A percentile compares a stretch with the other conserved stretches of the same genome.
phyloP scores from a whole-genome alignment of 768 basidiomycete genomes.

The Serendipita vermifera region DNA sequence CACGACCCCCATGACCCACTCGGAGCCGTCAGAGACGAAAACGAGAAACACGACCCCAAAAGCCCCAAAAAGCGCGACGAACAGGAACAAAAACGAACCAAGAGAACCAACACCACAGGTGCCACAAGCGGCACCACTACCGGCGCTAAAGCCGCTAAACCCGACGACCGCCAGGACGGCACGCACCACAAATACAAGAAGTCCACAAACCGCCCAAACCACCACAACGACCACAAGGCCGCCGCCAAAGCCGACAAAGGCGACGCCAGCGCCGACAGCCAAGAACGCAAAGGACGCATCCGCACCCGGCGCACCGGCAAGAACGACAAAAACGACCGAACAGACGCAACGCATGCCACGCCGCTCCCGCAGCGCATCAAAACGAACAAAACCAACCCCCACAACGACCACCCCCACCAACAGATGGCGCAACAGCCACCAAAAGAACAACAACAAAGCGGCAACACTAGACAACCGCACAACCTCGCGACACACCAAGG shows the following conservation, averaged over 20 bases:
- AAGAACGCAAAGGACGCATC: slow-evolving; percentile 21
- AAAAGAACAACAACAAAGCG: no score
- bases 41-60: slow-evolving; percentile 18
- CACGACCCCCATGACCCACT: slow-evolving; percentile 24
- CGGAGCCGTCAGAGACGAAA: slow-evolving; percentile 21
- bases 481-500: no score
- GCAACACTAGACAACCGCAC: no score
- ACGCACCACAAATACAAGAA: slow-evolving; percentile 14
- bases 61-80: slow-evolving; percentile 23
- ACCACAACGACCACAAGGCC: slow-evolving; percentile 16
- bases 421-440: no score
- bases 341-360: slow-evolving; percentile 24
- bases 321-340: slow-evolving; percentile 17
- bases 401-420: slow-evolving; percentile 24
- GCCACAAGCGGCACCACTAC: slow-evolving; percentile 29
- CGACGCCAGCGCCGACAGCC: slow-evolving; percentile 25
- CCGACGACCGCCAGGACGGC: slow-evolving; percentile 23
- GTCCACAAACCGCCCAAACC: slow-evolving; percentile 21
- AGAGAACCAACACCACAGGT: slow-evolving; percentile 28
- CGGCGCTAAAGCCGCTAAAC: slow-evolving; percentile 24
- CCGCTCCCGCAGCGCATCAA: slow-evolving; percentile 23
- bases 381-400: slow-evolving; percentile 24
- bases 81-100: slow-evolving; percentile 22
- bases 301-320: slow-evolving; percentile 25
- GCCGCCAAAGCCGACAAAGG: slow-evolving; percentile 23